Conservation (phyloP, 805 yeast species). For the Kodamaea neixiangensis region DNA sequence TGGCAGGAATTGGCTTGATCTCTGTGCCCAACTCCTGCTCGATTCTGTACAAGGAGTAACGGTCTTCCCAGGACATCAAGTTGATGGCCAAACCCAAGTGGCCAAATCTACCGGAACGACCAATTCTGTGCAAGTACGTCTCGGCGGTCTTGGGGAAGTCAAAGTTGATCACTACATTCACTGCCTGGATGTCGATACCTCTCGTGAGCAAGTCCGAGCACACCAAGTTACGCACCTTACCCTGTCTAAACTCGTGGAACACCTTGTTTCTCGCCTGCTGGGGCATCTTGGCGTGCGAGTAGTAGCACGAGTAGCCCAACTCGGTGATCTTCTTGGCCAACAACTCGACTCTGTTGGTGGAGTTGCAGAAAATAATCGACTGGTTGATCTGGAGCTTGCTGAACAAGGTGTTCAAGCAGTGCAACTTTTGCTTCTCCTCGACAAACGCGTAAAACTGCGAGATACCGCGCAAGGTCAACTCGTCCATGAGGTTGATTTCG, state of each 20-base stretch:
- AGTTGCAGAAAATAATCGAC: conserved; percentile 95
- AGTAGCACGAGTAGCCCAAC: conserved; percentile 93
- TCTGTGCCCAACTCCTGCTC: conserved; percentile 98
- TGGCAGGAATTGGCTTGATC: conserved; percentile 94
- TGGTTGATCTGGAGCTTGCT: conserved; percentile 94
- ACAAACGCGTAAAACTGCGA: conserved; percentile 98
- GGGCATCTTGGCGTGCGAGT: conserved; percentile 96
- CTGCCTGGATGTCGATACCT: conserved; percentile 99
- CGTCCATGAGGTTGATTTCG: conserved; percentile 97
- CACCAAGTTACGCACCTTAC: conserved; percentile 94
- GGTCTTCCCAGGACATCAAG: conserved; percentile 94
- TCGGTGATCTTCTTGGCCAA: conserved; percentile 95
- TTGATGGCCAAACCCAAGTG: conserved; percentile 97
- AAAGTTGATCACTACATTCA: conserved; percentile 94
- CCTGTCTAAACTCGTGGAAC: conserved; percentile 98
- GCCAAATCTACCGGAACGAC: conserved; percentile 98
- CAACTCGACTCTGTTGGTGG: conserved; percentile 93
- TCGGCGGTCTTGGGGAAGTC: conserved; percentile 99
- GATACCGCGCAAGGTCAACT: conserved; percentile 91
- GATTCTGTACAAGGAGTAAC: conserved; percentile 88
- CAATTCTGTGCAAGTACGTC: conserved; percentile 96
- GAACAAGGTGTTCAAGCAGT: conserved; percentile 92
- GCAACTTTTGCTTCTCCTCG: conserved; percentile 93
- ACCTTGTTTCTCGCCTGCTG: conserved; percentile 97
- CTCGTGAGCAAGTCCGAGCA: conserved; percentile 95